phyloP scores from a whole-genome alignment of 208 protist genomes.

The Trypanosoma brucei region DNA sequence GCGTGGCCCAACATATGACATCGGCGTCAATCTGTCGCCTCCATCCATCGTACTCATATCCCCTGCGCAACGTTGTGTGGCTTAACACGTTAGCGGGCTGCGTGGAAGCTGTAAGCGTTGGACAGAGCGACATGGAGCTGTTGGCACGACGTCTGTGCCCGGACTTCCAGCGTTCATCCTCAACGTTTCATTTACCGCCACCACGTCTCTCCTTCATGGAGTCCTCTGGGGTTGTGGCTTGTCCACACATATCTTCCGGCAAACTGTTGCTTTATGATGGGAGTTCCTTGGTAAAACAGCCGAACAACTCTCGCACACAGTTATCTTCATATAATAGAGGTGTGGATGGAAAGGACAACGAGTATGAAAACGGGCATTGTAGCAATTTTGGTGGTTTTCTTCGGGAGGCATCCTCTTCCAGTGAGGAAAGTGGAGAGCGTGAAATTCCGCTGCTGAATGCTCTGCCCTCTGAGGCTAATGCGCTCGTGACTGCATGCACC shows the following conservation, averaged over 20 bases:
- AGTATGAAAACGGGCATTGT: neutral
- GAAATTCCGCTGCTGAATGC: conserved; percentile 9
- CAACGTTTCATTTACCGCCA: conserved; percentile 26
- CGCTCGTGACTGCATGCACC: conserved; percentile 17
- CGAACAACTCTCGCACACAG: neutral
- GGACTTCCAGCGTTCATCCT: conserved; percentile 24
- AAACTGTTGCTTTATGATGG: conserved; percentile 20
- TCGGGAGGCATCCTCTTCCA: neutral
- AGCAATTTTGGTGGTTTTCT: neutral
- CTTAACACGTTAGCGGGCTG: conserved; percentile 21
- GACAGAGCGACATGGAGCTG: conserved; percentile 11
- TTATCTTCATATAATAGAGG: neutral
- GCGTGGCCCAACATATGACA: conserved; percentile 22
- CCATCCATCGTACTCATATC: conserved; percentile 6
- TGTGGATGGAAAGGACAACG: neutral
- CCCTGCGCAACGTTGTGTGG: conserved; percentile 11
- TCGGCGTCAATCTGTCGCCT: conserved; percentile 21
- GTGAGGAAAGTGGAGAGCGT: neutral
- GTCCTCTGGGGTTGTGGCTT: conserved; percentile 26
- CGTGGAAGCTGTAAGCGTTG: conserved; percentile 20
- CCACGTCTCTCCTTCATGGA: conserved; percentile 32
- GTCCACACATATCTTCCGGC: conserved; percentile 39
- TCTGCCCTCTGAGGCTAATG: neutral
- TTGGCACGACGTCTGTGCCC: conserved; percentile 22
- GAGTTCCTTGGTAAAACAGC: conserved; percentile 2